Conservation (phyloP, 1,284 basidiomycete genomes). For the Pyrrhoderma lamaoense region DNA sequence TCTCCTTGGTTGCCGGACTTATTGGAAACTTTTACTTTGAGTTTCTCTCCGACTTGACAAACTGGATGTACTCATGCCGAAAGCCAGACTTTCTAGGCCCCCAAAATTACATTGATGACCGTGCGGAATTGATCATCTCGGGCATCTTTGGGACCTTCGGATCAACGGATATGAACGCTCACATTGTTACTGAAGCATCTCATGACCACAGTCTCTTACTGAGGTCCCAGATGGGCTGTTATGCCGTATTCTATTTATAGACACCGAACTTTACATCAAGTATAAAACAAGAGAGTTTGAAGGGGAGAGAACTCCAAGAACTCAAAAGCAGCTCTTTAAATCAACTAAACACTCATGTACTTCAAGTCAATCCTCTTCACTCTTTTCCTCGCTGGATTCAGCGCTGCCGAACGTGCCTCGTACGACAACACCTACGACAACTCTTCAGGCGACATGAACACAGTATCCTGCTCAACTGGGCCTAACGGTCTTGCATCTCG, state of each 20-base stretch:
- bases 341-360: slow-evolving; percentile 2
- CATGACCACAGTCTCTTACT: too few species aligned
- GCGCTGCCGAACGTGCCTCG: slow-evolving; percentile 26
- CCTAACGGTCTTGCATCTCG: slow-evolving; percentile 38
- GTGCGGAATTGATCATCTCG: too few species aligned
- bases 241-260: neutral
- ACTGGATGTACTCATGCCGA: too few species aligned
- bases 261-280: neutral
- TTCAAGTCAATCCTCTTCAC: slow-evolving; percentile 10
- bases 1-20: too few species aligned
- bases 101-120: too few species aligned
- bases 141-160: too few species aligned
- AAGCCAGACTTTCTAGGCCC: too few species aligned
- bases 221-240: neutral
- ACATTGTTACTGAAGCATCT: too few species aligned
- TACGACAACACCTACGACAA: slow-evolving; percentile 41
- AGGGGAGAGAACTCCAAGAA: neutral
- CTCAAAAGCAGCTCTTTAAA: neutral
- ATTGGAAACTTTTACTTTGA: too few species aligned
- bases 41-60: too few species aligned
- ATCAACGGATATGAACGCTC: too few species aligned
- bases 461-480: slow-evolving; percentile 46
- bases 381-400: slow-evolving; percentile 22
- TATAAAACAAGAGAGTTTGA: neutral
- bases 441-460: slow-evolving; percentile 25